Base-by-base conservation (phyloP, 352 stramenopile genomes). In the Phytophthora tubulina region DNA sequence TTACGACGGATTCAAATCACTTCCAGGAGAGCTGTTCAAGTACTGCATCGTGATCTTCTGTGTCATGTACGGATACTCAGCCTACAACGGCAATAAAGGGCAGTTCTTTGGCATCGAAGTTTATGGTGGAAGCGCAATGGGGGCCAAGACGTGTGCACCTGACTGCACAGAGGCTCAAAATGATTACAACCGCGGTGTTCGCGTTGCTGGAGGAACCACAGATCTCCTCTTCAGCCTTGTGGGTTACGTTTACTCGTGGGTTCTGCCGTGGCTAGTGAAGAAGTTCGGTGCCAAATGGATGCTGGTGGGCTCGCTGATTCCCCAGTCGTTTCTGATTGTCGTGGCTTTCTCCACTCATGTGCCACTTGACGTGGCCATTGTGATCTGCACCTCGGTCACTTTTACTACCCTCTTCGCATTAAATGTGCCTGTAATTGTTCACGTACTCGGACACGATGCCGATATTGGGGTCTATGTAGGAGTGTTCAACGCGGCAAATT, bases 71-170 rank as follows among this genome's bases (percentile, higher is more conserved):
- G 81, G 81, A 9, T 85, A 65, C 57, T 79, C 77, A 4, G 74
- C 81, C 0, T 89, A 89, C 70, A 86, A 85, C 41, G 77, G 79
- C 50, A 80, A 83, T 62, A 89, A 75, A 46, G 68, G 68, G 2
- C 68, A 75, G 38, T 75, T 67, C 54, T 75, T 75, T 13, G 68
- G 68, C 10, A 63, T 75, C 27, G 62, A 42, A 30, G 61, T 75
- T 2, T 72, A 63, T 14, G 62, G 55, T 35, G 68, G 68, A n/a
- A 66, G 21, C 30, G 15, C 61, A 11, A 63, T 21, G 8, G 68
- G 62, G 15, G 68, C 68, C 38, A 75, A 75, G 15, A 75, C 27
- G 0, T 75, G 68, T 35, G 51, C 31, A 10, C 68, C 68, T 8
- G 31, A 70, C 30, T 90, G 82, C 27, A 75, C 75, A 3, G 36